phyloP scores from a whole-genome alignment of 805 yeast genomes.

The Candida caryicola region DNA sequence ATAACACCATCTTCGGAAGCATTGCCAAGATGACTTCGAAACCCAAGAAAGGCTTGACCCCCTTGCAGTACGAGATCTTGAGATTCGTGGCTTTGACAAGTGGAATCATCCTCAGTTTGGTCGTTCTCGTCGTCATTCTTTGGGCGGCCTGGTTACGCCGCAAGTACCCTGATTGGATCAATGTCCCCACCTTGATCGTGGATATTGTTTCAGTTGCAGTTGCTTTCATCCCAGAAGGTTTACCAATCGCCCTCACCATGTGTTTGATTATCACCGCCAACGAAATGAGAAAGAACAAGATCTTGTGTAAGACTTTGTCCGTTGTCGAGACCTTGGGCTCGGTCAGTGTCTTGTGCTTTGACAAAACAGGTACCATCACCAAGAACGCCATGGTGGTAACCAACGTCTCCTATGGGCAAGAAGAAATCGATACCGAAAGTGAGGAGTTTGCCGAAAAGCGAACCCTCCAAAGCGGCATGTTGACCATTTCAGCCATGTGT shows the following conservation, averaged over 20 bases:
- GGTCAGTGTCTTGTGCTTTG: slow-evolving; percentile 45
- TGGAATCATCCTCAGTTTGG: slow-evolving; percentile 20
- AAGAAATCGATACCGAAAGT: slow-evolving; percentile 7
- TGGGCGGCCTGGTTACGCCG: slow-evolving; percentile 46
- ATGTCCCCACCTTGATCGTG: slow-evolving; percentile 38
- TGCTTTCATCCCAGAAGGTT: slow-evolving; percentile 52
- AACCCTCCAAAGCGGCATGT: slow-evolving; percentile 1
- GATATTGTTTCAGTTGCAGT: slow-evolving; percentile 46
- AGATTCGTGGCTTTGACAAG: slow-evolving; percentile 31
- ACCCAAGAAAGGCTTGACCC: slow-evolving; percentile 39
- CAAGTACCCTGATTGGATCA: slow-evolving; percentile 40
- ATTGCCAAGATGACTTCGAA: slow-evolving; percentile 42
- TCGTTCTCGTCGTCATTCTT: slow-evolving; percentile 30
- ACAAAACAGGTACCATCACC: slow-evolving; percentile 48
- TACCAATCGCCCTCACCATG: slow-evolving; percentile 50
- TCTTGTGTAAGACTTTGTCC: slow-evolving; percentile 45
- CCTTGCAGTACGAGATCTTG: slow-evolving; percentile 41
- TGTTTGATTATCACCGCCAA: slow-evolving; percentile 48
- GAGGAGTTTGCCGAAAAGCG: slow-evolving; percentile 11
- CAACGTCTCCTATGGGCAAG: slow-evolving; percentile 16
- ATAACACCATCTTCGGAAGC: slow-evolving; percentile 44
- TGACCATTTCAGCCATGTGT: slow-evolving; percentile 31
- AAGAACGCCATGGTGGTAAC: slow-evolving; percentile 48
- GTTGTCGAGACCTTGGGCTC: slow-evolving; percentile 58
- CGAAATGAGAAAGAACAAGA: slow-evolving; percentile 42